phyloP scores from a whole-genome alignment of 768 basidiomycete genomes.

The Asterophora lycoperdoides region DNA sequence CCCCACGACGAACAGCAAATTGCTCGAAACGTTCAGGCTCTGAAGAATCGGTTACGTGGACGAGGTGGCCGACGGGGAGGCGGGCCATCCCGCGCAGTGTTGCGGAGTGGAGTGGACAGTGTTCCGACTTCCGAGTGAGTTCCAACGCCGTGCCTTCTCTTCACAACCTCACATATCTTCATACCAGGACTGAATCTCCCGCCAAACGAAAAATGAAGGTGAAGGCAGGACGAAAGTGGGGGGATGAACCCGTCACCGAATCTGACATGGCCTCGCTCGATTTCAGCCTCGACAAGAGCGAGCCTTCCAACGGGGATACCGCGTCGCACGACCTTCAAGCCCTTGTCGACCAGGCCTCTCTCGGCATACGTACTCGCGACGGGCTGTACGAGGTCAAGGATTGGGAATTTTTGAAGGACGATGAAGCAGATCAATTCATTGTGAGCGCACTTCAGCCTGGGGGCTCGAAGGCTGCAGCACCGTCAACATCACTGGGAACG shows the following conservation, averaged over 20 bases:
- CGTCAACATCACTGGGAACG: slow-evolving; percentile 51
- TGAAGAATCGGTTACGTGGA: slow-evolving; percentile 81
- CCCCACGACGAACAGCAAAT: slow-evolving; percentile 85
- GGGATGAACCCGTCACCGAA: slow-evolving; percentile 72
- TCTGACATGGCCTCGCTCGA: slow-evolving; percentile 92
- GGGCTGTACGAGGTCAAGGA: slow-evolving; percentile 65
- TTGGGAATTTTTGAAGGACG: slow-evolving; percentile 67
- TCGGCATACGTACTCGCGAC: slow-evolving; percentile 73
- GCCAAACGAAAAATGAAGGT: slow-evolving; percentile 58
- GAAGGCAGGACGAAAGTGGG: slow-evolving; percentile 90
- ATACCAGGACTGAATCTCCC: slow-evolving; percentile 55
- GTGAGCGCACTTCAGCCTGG: slow-evolving; percentile 51
- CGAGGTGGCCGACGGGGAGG: slow-evolving; percentile 60
- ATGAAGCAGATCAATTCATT: slow-evolving; percentile 50
- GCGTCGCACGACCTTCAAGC: slow-evolving; percentile 50
- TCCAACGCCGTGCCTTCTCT: not conserved
- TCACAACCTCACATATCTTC: not conserved
- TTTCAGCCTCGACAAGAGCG: slow-evolving; percentile 64
- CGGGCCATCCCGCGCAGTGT: slow-evolving; percentile 44
- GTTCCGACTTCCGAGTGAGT: slow-evolving; percentile 69
- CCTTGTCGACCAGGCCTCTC: slow-evolving; percentile 64
- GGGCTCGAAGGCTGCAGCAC: slow-evolving; percentile 28
- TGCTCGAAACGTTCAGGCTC: slow-evolving; percentile 83
- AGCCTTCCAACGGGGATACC: slow-evolving; percentile 26
- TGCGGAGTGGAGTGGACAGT: slow-evolving; percentile 57